Evolutionary conservation across 139 green algal genomes (phyloP), one percentile per base, ranked within the genome.

Genomic region (Monoraphidium neglectum): DNA sequence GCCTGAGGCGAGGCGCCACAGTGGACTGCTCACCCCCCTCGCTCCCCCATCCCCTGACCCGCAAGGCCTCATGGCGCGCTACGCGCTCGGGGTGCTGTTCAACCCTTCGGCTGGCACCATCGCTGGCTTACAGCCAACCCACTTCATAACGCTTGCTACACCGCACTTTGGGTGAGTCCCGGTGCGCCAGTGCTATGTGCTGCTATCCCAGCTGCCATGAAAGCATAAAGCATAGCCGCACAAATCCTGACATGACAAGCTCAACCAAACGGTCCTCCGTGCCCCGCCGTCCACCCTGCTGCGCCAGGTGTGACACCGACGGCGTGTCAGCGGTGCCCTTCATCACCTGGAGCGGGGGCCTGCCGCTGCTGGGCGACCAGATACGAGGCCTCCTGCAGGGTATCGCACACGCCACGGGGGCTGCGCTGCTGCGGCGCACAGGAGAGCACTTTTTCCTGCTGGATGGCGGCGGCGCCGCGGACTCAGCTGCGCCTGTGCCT

Each of bases 141-240:
- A 97, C 82, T 97, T 93, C 74, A 69, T 96, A 18, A 88, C 82
- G 0, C 69, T 98, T 49, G 93, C 93, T 16, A 95, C 93, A 0
- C 93, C 93, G 0, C 93, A 97, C 79, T 62, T 92, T 57, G 93
- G 93, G 13, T 96, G 43, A 12, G 43, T 51, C 12, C 8, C 8
- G 43, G 8, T 51, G 43, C 8, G 43, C 12, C n/a, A n/a, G n/a
- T n/a, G n/a, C n/a, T n/a, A n/a, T n/a, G n/a, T n/a, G n/a, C n/a
- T n/a, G n/a, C n/a, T n/a, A n/a, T n/a, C n/a, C n/a, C n/a, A n/a
- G n/a, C n/a, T n/a, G n/a, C n/a, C n/a, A n/a, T n/a, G n/a, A n/a
- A n/a, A n/a, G n/a, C n/a, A n/a, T n/a, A n/a, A n/a, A n/a, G n/a
- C n/a, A n/a, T n/a, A n/a, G n/a, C n/a, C n/a, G n/a, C n/a, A n/a